Base-by-base conservation (phyloP, 306 rosid species). In the Coriaria nepalensis region DNA sequence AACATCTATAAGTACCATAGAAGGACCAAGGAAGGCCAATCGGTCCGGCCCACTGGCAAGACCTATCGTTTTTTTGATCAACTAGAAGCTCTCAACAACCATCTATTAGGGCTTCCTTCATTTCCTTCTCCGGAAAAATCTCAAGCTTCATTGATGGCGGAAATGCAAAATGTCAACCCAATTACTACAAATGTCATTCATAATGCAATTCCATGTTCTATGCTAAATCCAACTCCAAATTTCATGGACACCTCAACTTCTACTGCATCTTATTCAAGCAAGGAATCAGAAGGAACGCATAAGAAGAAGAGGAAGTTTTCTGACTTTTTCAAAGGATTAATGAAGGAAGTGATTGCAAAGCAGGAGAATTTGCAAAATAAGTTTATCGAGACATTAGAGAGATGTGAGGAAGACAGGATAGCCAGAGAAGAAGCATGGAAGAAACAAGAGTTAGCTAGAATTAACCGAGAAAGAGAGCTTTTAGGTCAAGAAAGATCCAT, bases 1-100 rank as follows among this genome's bases (percentile, higher is more conserved):
- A 86, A 86, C 70, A 69, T 86, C 34, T 74, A 69, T 55, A 86
- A 86, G 83, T 86, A 86, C 73, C 88, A 86, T 46, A 76, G 63
- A 49, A 76, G 93, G 37, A 81, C 79, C 15, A 78, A 67, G 55
- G 96, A 72, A 39, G 69, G 75, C 0, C 83, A 83, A 59, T 51
- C 55, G 4, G 76, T 72, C 5, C 56, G 52, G 50, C 8, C 73
- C 6, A 78, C 59, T 6, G 60, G 83, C 47, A 86, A 86, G 52
- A 50, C 59, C 14, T 86, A 86, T 41, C 53, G 85, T 49, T 86
- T 75, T 57, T 81, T 76, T 20, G 88, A 86, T 59, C 88, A 81
- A 58, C 60, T 86, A 13, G 81, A 81, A 61, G 93, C 88, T 62
- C 37, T 83, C 8, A 68, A 79, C 2, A 59, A 61, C 29, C 67